Percentiles rank a stretch among this genome's conserved stretches.
Evolutionary conservation across 306 rosid species (phyloP).

Genomic region (Alnus glutinosa): DNA sequence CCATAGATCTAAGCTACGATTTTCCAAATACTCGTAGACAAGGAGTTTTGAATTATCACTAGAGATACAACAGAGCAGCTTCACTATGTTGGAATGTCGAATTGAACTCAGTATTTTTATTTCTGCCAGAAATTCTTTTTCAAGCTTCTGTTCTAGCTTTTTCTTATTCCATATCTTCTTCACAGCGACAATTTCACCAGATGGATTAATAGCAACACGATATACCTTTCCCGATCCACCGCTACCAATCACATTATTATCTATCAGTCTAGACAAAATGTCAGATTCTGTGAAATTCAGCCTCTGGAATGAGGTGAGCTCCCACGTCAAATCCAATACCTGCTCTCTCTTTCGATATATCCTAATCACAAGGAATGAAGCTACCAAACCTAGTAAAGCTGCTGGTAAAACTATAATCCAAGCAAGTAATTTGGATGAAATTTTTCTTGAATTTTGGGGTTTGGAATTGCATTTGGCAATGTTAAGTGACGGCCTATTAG

Average conservation of each 20-base stretch:
- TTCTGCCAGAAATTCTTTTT: constrained; percentile 70
- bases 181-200: too few relatives aligned
- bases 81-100: constrained; percentile 80
- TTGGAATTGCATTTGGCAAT: constrained; percentile 47
- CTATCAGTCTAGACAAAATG: constrained; percentile 47
- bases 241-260: constrained; percentile 57
- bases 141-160: too few relatives aligned
- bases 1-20: constrained; percentile 79
- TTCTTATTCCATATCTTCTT: too few relatives aligned
- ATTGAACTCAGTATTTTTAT: constrained; percentile 64
- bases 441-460: too few relatives aligned
- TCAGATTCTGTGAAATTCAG: constrained; percentile 55
- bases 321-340: constrained; percentile 49
- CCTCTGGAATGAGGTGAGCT: constrained; percentile 67
- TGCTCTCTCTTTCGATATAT: constrained; percentile 33
- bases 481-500: constrained; percentile 32
- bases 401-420: too few relatives aligned
- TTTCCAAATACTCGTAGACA: constrained; percentile 76
- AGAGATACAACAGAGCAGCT: constrained; percentile 68
- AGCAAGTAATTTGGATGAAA: too few relatives aligned
- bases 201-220: too few relatives aligned
- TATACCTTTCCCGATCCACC: too few relatives aligned
- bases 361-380: constrained; percentile 17
- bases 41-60: constrained; percentile 60
- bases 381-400: too few relatives aligned